Base-by-base conservation (phyloP, 805 yeast genomes). In the Metschnikowia hibisci region DNA sequence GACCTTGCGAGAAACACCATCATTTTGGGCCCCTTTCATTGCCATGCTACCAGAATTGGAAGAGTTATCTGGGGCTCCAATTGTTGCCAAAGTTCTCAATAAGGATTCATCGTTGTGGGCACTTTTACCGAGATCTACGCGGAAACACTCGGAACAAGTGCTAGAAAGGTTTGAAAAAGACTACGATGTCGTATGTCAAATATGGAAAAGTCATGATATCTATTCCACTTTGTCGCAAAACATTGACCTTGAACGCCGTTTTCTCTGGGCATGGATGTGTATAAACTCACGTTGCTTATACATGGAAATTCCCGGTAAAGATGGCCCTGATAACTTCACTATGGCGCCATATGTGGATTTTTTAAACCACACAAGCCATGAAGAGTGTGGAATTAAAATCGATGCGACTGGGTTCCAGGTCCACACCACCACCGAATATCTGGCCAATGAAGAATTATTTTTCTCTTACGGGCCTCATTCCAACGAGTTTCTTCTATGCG, bases 331-430 rank as follows among this genome's bases (percentile, higher is more conserved):
- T 51, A 84, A 86, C 59, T 82, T 91, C 67, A 87, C 98, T 2
- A 67, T 91, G 78, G 97, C 91, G 0, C 99, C 99, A 0, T 82
- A 71, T 49, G 89, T 90, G 18, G 99, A 91, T 65, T 85, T 87
- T 59, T 66, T 91, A 40, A 93, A 91, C 63, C 98, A 91, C 62
- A 69, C 65, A 23, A 53, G 67, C 30, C 71, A 73, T 4, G 76
- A 72, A 32, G 81, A 78, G 48, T 78, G 87, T 49, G 66, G 61
- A 16, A 72, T 82, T 40, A 57, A 71, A 48, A 71, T 74, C 29
- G 67, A 73, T 35, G 37, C 56, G 14, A 52, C 56, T 16, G 84
- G 85, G 1, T 82, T 84, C 63, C 67, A 69, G 22, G 86, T 84
- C 1, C 52, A 54, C 55, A 64, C 51, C 48, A 55, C 52, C 38